These are phyloP conservation scores for Davidsoniella neocaledoniae DNA, from an alignment of 2,329 filamentous ascomycete species.

Conservation along the genomic window DNA sequence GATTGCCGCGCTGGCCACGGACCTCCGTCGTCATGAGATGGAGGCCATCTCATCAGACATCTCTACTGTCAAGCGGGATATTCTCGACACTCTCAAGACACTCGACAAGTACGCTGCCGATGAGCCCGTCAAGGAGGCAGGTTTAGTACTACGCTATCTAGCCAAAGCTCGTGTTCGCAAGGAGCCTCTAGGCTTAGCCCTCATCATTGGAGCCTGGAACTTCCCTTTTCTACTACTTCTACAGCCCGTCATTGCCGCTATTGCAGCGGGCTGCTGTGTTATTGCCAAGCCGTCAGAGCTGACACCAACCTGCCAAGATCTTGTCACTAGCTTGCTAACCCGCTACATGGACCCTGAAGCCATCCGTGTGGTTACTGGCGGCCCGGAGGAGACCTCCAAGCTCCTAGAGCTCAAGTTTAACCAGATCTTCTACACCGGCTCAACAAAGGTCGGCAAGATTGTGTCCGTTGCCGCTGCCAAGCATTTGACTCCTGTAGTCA, in stretches of 20 bases:
- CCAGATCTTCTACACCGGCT: constrained; percentile 31
- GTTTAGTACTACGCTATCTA: constrained; percentile 18
- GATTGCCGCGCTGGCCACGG: constrained; percentile 16
- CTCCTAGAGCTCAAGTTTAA: constrained; percentile 24
- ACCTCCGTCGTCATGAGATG: constrained; percentile 18
- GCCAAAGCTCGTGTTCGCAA: constrained; percentile 21
- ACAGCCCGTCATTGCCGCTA: constrained; percentile 25
- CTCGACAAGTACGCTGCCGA: constrained; percentile 25
- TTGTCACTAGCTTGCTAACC: constrained; percentile 24
- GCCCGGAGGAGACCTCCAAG: constrained; percentile 21
- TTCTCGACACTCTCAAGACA: constrained; percentile 22
- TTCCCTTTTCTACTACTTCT: constrained; percentile 25
- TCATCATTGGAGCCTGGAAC: constrained; percentile 31
- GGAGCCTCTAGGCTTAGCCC: constrained; percentile 26
- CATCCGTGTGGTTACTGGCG: constrained; percentile 20
- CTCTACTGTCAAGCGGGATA: constrained; percentile 19
- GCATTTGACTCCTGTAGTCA: constrained; percentile 25
- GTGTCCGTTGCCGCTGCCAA: constrained; percentile 26
- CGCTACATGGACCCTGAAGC: constrained; percentile 26
- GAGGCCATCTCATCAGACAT: constrained; percentile 20
- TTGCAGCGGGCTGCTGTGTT: constrained; percentile 25
- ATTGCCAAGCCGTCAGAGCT: constrained; percentile 30
- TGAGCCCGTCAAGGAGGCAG: constrained; percentile 17
- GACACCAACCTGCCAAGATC: constrained; percentile 19
- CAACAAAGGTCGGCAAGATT: constrained; percentile 21